Base-by-base conservation (phyloP, 768 basidiomycete species). In the Artomyces pyxidatus region DNA sequence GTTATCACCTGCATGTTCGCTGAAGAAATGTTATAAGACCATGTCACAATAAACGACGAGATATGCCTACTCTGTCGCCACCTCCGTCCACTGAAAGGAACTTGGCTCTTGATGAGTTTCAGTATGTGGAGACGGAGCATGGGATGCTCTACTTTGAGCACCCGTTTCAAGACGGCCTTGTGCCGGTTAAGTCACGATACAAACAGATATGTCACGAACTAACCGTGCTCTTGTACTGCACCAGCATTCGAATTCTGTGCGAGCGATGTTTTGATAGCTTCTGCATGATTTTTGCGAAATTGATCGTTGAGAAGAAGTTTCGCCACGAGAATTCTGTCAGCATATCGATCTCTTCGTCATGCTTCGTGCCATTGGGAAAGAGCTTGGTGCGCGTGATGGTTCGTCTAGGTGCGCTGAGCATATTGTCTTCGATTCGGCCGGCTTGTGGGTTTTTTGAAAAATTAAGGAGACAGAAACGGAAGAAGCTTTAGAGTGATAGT, bases 1-100 rank as follows among this genome's bases (percentile, higher is more conserved):
- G 96, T 99, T 58, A 99, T 98, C 48, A 98, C 89, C 68, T 99
- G 98, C 96, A 99, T 99, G 65, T 98, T 99, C 19, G 91, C 95
- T 98, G 61, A 12, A 29, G 21, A 47, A n/a, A 44, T 25, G 42
- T 41, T 35, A 48, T 40, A 52, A 27, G n/a, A n/a, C 29, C 32
- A 28, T 39, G 29, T 27, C 3, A n/a, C 35, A 22, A 30, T 45
- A 19, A 19, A 17, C 48, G 37, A 45, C 48, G 45, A 42, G 42
- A 25, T 43, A 38, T 19, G 27, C 32, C 42, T 67, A 96, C 94
- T 87, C 71, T 96, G 93, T 44, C 95, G 76, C 96, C 96, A 99
- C 68, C 95, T 97, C 37, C 95, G 76, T 17, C 95, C 96, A 61
- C 92, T 95, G 65, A 92, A 97, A 2, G 96, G 96, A 5, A 98